Evolutionary conservation across 2,329 filamentous ascomycete species (phyloP).

Genomic region (Fusarium compactum): DNA sequence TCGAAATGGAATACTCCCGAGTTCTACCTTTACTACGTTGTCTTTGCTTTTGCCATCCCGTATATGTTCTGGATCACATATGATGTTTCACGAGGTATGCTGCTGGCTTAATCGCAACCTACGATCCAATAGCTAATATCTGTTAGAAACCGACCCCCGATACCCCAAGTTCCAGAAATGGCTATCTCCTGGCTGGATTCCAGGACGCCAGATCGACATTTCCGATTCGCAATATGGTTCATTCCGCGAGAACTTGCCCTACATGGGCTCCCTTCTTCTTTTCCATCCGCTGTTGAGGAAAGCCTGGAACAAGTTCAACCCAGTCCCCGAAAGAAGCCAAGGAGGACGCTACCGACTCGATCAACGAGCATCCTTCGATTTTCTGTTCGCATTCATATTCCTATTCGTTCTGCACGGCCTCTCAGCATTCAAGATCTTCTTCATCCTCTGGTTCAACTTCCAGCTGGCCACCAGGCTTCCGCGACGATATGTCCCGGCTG

Average conservation of each 20-base stretch:
- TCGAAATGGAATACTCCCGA: slow-evolving; percentile 89
- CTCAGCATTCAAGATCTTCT: slow-evolving; percentile 83
- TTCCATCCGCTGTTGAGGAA: slow-evolving; percentile 84
- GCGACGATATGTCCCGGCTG: slow-evolving; percentile 75
- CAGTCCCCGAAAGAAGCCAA: slow-evolving; percentile 51
- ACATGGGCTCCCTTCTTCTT: slow-evolving; percentile 78
- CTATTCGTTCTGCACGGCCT: slow-evolving; percentile 85
- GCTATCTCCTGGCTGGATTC: slow-evolving; percentile 89
- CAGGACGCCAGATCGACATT: slow-evolving; percentile 90
- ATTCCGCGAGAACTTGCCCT: slow-evolving; percentile 88
- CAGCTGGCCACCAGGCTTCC: slow-evolving; percentile 79
- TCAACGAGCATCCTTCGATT: slow-evolving; percentile 84
- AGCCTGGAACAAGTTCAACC: slow-evolving; percentile 71
- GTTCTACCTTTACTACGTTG: slow-evolving; percentile 83
- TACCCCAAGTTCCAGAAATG: slow-evolving; percentile 79
- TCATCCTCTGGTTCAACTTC: slow-evolving; percentile 86
- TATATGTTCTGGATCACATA: slow-evolving; percentile 93
- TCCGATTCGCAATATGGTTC: slow-evolving; percentile 88
- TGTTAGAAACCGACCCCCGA: slow-evolving; percentile 79
- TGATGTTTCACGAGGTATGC: slow-evolving; percentile 83
- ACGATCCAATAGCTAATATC: slow-evolving; percentile 26
- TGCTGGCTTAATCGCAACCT: background rate
- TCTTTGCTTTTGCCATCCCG: slow-evolving; percentile 76
- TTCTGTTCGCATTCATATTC: slow-evolving; percentile 83
- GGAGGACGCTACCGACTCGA: slow-evolving; percentile 69